Conservation (phyloP, 768 basidiomycete genomes). For the Crucibulum laeve region DNA sequence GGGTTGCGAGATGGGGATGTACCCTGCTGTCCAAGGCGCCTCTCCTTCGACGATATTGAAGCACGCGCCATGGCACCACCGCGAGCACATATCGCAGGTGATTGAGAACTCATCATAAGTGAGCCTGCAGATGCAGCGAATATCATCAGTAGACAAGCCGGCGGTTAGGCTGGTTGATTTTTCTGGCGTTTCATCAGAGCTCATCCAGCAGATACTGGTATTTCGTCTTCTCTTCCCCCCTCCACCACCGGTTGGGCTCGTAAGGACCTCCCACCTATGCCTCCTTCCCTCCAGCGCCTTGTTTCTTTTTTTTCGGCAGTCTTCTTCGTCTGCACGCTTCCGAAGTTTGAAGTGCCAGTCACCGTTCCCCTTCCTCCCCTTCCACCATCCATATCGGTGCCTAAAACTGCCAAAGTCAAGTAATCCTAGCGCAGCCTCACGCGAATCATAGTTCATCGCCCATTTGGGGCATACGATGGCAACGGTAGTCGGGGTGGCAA, state of each 20-base stretch:
- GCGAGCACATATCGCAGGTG: slow-evolving; percentile 76
- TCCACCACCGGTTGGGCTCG: too few relatives aligned
- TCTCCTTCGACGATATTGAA: slow-evolving; percentile 53
- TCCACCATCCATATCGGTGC: slow-evolving; percentile 8
- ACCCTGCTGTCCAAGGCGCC: slow-evolving; percentile 45
- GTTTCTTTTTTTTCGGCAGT: too few relatives aligned
- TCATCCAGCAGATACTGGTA: slow-evolving; percentile 33
- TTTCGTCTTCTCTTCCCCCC: not conserved
- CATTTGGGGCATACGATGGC: too few relatives aligned
- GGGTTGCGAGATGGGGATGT: slow-evolving; percentile 40
- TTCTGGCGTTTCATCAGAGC: slow-evolving; percentile 53
- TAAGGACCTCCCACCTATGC: too few relatives aligned
- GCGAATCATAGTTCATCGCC: slow-evolving; percentile 35
- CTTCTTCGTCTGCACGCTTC: not conserved
- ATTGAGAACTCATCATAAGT: slow-evolving; percentile 78
- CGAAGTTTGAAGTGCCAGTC: slow-evolving; percentile 8
- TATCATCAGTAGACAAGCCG: slow-evolving; percentile 56
- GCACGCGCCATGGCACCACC: slow-evolving; percentile 85
- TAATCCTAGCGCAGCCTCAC: slow-evolving; percentile 55
- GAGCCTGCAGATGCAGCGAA: slow-evolving; percentile 73
- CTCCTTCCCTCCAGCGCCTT: too few relatives aligned
- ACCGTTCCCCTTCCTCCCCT: slow-evolving; percentile 8
- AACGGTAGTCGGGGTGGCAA: too few relatives aligned
- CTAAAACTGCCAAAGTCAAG: slow-evolving; percentile 37
- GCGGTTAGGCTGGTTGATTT: slow-evolving; percentile 75